phyloP scores from a whole-genome alignment of 768 basidiomycete genomes.

The Phylloporus sp. region DNA sequence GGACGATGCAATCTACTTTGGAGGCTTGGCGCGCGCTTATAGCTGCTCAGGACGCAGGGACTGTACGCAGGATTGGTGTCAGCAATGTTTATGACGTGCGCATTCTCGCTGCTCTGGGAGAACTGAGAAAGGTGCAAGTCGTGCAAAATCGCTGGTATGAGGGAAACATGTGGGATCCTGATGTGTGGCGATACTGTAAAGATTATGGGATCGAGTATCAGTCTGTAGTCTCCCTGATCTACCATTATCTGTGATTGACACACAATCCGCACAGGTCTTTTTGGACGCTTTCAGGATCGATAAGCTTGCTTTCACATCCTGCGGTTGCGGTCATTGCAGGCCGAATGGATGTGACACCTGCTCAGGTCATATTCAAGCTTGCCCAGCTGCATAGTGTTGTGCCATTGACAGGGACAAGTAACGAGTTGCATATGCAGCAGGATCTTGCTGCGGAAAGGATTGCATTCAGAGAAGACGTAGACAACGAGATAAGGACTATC shows the following conservation, averaged over 20 bases:
- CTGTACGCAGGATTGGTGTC: constrained; percentile 62
- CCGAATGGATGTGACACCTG: constrained; percentile 49
- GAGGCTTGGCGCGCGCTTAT: constrained; percentile 68
- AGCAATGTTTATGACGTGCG: constrained; percentile 72
- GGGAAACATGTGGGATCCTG: constrained; percentile 70
- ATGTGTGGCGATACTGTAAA: constrained; percentile 62
- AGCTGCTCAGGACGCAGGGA: constrained; percentile 59
- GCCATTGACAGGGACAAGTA: constrained; percentile 74
- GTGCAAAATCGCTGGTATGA: constrained; percentile 88
- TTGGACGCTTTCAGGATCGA: constrained; percentile 84
- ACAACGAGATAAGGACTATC: constrained; percentile 22
- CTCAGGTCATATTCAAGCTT: constrained; percentile 66
- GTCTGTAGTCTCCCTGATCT: constrained; percentile 34
- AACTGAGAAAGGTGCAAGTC: constrained; percentile 58
- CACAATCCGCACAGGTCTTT: constrained; percentile 54
- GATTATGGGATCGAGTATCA: constrained; percentile 68
- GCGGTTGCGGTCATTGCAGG: constrained; percentile 42
- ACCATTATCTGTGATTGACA: not conserved
- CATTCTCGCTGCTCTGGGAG: constrained; percentile 49
- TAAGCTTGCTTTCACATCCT: constrained; percentile 52
- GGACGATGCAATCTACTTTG: constrained; percentile 53
- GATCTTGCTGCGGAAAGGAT: constrained; percentile 48
- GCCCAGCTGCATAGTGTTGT: constrained; percentile 63
- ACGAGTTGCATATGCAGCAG: constrained; percentile 63
- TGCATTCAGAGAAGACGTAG: constrained; percentile 30